phyloP scores from a whole-genome alignment of 306 rosid species.

The Dicorynia guianensis region DNA sequence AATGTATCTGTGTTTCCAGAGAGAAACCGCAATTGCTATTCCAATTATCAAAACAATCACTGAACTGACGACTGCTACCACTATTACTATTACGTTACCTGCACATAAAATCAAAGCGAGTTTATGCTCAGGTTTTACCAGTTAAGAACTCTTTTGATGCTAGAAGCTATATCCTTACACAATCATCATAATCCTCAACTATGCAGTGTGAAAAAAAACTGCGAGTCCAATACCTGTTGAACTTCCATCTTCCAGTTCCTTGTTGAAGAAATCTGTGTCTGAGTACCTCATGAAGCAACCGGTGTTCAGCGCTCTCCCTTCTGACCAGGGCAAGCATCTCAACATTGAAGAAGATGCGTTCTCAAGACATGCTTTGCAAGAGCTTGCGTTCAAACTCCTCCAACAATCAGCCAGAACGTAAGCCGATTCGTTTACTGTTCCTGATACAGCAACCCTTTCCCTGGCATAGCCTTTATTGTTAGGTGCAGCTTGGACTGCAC shows the following conservation, averaged over 20 bases:
- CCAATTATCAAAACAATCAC: slow-evolving; percentile 64
- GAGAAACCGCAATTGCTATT: slow-evolving; percentile 56
- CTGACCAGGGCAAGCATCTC: slow-evolving; percentile 80
- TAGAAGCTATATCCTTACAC: slow-evolving; percentile 9
- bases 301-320: slow-evolving; percentile 77
- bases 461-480: slow-evolving; percentile 63
- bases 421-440: slow-evolving; percentile 57
- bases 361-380: slow-evolving; percentile 79
- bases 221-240: slow-evolving; percentile 58
- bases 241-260: slow-evolving; percentile 47
- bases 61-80: slow-evolving; percentile 70
- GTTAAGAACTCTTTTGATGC: not conserved
- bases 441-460: slow-evolving; percentile 46
- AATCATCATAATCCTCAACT: not conserved
- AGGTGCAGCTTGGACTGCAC: slow-evolving; percentile 56
- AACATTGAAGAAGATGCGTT: slow-evolving; percentile 67
- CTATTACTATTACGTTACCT: slow-evolving; percentile 62
- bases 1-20: slow-evolving; percentile 79
- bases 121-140: slow-evolving; percentile 28
- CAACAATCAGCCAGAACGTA: slow-evolving; percentile 88
- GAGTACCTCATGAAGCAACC: slow-evolving; percentile 98
- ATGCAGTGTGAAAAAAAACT: not conserved
- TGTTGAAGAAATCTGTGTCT: slow-evolving; percentile 75
- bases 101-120: slow-evolving; percentile 45
- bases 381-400: slow-evolving; percentile 68